Evolutionary conservation across 768 basidiomycete genomes (phyloP).

Genomic region (Suillus spraguei): DNA sequence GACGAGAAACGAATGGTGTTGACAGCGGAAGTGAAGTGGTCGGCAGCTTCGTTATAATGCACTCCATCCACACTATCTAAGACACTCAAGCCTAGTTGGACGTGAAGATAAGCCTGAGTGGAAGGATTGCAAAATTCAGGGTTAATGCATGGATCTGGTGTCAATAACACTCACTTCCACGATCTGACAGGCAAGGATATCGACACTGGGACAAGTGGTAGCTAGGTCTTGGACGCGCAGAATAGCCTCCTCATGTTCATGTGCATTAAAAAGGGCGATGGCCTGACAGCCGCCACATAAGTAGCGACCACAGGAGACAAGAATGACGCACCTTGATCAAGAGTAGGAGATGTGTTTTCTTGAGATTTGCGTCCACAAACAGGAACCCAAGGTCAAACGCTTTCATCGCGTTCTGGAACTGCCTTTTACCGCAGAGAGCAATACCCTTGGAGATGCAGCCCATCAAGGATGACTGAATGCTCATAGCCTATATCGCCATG

Average conservation of each 20-base stretch:
- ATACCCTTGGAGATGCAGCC: background rate
- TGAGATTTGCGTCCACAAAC: background rate
- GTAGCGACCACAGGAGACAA: background rate
- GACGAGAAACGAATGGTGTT: background rate
- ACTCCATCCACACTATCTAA: background rate
- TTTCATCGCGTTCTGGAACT: background rate
- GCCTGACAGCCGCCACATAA: background rate
- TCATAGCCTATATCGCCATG: background rate
- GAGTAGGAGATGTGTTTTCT: background rate
- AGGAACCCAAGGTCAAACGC: background rate
- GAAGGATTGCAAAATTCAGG: background rate
- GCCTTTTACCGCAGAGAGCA: background rate
- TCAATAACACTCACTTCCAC: background rate
- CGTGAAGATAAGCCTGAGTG: background rate
- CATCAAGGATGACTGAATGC: background rate
- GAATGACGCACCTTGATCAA: background rate
- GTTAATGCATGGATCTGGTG: background rate
- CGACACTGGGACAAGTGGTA: background rate
- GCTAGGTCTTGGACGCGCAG: background rate
- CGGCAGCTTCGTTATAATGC: background rate
- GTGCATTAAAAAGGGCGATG: background rate
- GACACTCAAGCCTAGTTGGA: background rate
- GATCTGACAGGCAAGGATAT: background rate
- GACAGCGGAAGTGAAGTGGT: background rate
- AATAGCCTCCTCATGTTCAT: background rate